Base-by-base conservation (phyloP, 1,284 basidiomycete genomes). In the Fomitopsis palustris region DNA sequence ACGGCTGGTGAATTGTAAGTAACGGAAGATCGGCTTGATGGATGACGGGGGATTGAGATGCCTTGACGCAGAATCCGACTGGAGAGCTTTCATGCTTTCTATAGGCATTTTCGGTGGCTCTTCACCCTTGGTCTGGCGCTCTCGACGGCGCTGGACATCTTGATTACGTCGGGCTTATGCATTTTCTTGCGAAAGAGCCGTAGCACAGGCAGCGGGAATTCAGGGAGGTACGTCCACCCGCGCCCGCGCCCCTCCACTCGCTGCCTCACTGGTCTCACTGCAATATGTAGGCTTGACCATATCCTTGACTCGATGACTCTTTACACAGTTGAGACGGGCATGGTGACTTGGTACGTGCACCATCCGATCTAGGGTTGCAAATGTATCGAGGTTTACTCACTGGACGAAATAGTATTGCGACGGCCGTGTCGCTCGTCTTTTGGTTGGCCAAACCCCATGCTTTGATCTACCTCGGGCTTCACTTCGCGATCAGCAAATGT, bases 401-500 rank as follows among this genome's bases (percentile, higher is more conserved):
- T 7, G 23, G 14, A 33, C 47, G 59, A 23, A n/a, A 10, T 45
- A 69, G 66, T 23, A 55, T 69, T 33, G 61, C 59, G 33, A 66
- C 62, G 17, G 49, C 64, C 19, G 51, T 64, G 27, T 63, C 67
- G 37, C 58, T 67, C 37, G 60, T 64, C 53, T 66, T 62, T 41
- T 66, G 67, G 65, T 56, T 67, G 16, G 63, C 61, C 12, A 59
- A 58, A 57, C 63, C 62, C 23, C 64, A 64, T 61, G 64, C 62
- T 33, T 59, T 67, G 27, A 63, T 67, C 59, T 69, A 66, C 62
- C 63, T 66, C 53, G 65, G 63, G 35, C 61, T 66, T 3, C 67
- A 69, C 59, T 67, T 64, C 56, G 60, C 61, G 23, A 65, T 67
- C 62, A 62, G 62, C 60, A 67, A 64, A 56, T 58, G 66, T 69